These are phyloP conservation scores for Blastomyces silverae DNA, from an alignment of 2,329 filamentous ascomycete species.

Conservation along the genomic window DNA sequence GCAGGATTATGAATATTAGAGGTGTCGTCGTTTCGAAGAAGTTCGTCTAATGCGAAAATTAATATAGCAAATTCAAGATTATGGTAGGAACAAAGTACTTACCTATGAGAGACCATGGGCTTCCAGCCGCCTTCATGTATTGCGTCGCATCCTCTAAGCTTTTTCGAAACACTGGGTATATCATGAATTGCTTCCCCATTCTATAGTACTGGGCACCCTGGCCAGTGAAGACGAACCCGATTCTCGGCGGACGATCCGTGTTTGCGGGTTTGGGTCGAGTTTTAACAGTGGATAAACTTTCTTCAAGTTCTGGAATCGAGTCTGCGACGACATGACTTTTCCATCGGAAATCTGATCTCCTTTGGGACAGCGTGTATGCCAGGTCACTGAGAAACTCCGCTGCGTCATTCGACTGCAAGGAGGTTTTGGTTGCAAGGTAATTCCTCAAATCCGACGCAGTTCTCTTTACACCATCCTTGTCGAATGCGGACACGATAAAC, in stretches of 20 bases:
- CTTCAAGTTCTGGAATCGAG: slow-evolving; percentile 12
- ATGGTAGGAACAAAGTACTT: neutral
- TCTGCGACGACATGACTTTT: slow-evolving; percentile 3
- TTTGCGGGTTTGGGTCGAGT: slow-evolving; percentile 12
- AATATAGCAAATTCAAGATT: slow-evolving; percentile 10
- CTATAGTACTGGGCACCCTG: slow-evolving; percentile 34
- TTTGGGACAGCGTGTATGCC: slow-evolving; percentile 16
- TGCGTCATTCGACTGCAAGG: slow-evolving; percentile 5
- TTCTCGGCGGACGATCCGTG: slow-evolving; percentile 11
- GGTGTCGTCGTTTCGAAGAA: slow-evolving; percentile 14
- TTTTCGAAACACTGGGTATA: slow-evolving; percentile 22
- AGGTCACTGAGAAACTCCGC: slow-evolving; percentile 15
- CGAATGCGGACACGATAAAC: slow-evolving; percentile 20
- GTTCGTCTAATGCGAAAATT: slow-evolving; percentile 18
- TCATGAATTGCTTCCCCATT: slow-evolving; percentile 31
- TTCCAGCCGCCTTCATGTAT: slow-evolving; percentile 18
- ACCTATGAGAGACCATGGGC: slow-evolving; percentile 18
- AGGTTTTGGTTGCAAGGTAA: slow-evolving; percentile 1
- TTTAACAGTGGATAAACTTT: slow-evolving; percentile 9
- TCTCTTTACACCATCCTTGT: slow-evolving; percentile 31
- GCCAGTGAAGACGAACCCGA: slow-evolving; percentile 32
- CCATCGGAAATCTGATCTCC: slow-evolving; percentile 13
- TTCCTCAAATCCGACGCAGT: slow-evolving; percentile 27
- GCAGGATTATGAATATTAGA: slow-evolving; percentile 25
- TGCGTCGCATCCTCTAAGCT: slow-evolving; percentile 19